Percentiles rank a stretch among this genome's conserved stretches.
These are phyloP conservation scores for Penicillium concentricum DNA, from an alignment of 2,329 filamentous ascomycete genomes.

Conservation along the genomic window DNA sequence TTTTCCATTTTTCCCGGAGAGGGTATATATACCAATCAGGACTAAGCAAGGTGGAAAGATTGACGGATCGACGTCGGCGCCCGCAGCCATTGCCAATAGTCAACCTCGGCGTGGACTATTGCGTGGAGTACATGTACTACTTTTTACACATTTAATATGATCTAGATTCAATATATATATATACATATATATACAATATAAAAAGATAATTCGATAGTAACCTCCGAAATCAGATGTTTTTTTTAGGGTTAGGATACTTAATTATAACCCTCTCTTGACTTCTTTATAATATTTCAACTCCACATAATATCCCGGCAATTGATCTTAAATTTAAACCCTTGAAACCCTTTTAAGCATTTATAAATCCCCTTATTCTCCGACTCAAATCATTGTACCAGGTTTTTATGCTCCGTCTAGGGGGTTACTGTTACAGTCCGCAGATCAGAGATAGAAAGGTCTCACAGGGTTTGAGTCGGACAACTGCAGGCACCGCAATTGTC, in stretches of 20 bases:
- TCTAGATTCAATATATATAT: background rate
- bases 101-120: slow-evolving; percentile 26
- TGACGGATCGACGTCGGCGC: slow-evolving; percentile 38
- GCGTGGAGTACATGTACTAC: slow-evolving; percentile 13
- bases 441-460: slow-evolving; percentile 17
- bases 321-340: background rate
- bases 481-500: slow-evolving; percentile 13
- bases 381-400: slow-evolving; percentile 10
- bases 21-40: slow-evolving; percentile 28
- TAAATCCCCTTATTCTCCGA: slow-evolving; percentile 22
- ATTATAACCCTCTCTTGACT: too few species aligned
- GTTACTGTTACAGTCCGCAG: slow-evolving; percentile 27
- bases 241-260: too few species aligned
- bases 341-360: background rate
- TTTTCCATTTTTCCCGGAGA: background rate
- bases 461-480: slow-evolving; percentile 14
- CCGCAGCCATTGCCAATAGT: slow-evolving; percentile 41
- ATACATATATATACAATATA: too few species aligned
- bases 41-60: slow-evolving; percentile 31
- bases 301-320: too few species aligned
- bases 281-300: too few species aligned
- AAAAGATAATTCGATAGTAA: background rate
- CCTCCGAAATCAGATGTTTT: too few species aligned
- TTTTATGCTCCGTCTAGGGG: slow-evolving; percentile 24
- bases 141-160: background rate